These are phyloP conservation scores for Amanita thiersii DNA, from an alignment of 768 basidiomycete species.

Conservation along the genomic window DNA sequence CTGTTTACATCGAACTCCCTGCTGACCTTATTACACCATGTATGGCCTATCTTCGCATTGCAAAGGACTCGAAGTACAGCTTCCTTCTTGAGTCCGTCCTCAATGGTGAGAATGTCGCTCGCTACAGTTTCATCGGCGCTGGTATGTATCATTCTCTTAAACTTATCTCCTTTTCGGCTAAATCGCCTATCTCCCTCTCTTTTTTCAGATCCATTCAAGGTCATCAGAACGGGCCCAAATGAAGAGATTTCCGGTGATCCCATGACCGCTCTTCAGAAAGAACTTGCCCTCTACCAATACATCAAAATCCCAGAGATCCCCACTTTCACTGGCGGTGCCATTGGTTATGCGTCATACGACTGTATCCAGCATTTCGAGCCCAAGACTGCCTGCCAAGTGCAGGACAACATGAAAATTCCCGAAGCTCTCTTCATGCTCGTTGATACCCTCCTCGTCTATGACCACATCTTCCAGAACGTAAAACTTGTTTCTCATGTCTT, in stretches of 20 bases:
- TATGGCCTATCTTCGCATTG: slow-evolving; percentile 89
- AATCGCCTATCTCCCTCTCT: background rate
- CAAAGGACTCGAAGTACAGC: slow-evolving; percentile 89
- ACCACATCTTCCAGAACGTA: slow-evolving; percentile 91
- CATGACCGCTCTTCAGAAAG: slow-evolving; percentile 72
- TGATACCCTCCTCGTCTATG: slow-evolving; percentile 92
- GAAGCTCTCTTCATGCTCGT: slow-evolving; percentile 96
- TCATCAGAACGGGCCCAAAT: slow-evolving; percentile 80
- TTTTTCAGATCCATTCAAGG: slow-evolving; percentile 79
- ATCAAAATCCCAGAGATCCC: slow-evolving; percentile 87
- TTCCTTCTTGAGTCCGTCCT: slow-evolving; percentile 93
- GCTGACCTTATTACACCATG: slow-evolving; percentile 97
- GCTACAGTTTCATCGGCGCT: slow-evolving; percentile 95
- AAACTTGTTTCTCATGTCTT: slow-evolving; percentile 97
- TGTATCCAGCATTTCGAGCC: slow-evolving; percentile 97
- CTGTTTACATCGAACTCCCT: slow-evolving; percentile 87
- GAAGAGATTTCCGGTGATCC: slow-evolving; percentile 87
- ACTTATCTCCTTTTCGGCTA: background rate
- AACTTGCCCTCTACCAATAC: slow-evolving; percentile 81
- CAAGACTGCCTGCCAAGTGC: slow-evolving; percentile 68
- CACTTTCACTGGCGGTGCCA: slow-evolving; percentile 95
- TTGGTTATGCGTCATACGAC: slow-evolving; percentile 96
- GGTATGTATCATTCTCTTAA: slow-evolving; percentile 37
- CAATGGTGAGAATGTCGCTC: slow-evolving; percentile 82
- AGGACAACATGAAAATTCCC: slow-evolving; percentile 81